Base-by-base conservation (phyloP, 768 basidiomycete genomes). In the Xanthoconium purpureum region DNA sequence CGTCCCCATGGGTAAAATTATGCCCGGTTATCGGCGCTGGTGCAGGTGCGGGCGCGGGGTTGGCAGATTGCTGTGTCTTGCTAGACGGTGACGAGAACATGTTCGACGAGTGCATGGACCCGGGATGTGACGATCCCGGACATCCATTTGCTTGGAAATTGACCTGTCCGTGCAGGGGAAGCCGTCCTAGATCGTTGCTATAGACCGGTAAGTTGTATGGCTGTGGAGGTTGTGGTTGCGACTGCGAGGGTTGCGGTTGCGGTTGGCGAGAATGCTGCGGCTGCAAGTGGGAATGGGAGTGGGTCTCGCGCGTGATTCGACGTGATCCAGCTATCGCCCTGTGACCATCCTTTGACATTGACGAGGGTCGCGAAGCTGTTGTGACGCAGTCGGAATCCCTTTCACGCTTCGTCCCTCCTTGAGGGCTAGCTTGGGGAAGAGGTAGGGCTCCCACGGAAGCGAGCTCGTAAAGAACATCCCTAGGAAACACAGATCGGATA, bases 401-500 rank as follows among this genome's bases (percentile, higher is more conserved):
- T 47, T 84, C 85, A 17, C 88, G 84, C 56, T 90, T 89, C 59
- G 80, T 77, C 15, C 69, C 77, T 5, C 78, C 72, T 0, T 71
- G 64, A 6, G 84, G 82, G 50, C 80, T 83, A 0, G 77, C 64
- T 47, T 80, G 77, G 2, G 88, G 88, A 6, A 89, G 75, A 0
- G 87, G 88, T 0, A 89, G 75, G 24, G 89, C 85, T 3, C 88
- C 87, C 5, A 84, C 86, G 0, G 79, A 84, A 5, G 88, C 85
- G 1, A 90, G 74, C 60, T 90, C 87, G 59, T 83, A 88, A 18
- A 89, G 71, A 40, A 90, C 80, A 62, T 89, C 87, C 87, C 88
- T 88, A 57, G 12, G 12, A 49, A 42, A 6, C 1, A 28, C 14
- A 1, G 29, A 49, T n/a, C 2, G n/a, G 37, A 18, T 18, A 14